These are phyloP conservation scores for Arthrobotrys conoides DNA, from an alignment of 2,329 filamentous ascomycete species.

Conservation along the genomic window DNA sequence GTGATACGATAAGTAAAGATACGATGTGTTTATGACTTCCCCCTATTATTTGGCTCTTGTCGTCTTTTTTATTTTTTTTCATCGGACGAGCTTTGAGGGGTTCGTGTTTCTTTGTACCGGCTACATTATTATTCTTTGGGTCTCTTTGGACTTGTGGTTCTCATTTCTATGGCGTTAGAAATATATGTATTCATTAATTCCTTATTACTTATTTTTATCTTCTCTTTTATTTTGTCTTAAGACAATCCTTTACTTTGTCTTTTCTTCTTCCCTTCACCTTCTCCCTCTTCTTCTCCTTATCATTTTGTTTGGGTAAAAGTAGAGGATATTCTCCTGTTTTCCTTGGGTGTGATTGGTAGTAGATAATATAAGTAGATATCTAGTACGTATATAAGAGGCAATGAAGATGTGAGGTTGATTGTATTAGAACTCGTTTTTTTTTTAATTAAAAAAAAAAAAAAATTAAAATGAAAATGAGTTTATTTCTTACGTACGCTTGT, in stretches of 20 bases:
- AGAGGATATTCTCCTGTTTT: constrained; percentile 6
- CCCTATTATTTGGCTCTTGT: neutral
- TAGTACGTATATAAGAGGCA: neutral
- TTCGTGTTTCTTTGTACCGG: constrained; percentile 4
- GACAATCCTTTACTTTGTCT: neutral
- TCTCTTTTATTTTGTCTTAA: too few species aligned
- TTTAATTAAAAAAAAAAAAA: too few species aligned
- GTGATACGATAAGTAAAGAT: constrained; percentile 26
- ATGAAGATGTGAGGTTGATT: neutral
- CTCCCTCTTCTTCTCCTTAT: too few species aligned
- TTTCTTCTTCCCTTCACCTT: neutral
- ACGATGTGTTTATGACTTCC: constrained; percentile 6
- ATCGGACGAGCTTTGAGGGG: neutral
- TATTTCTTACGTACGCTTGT: too few species aligned
- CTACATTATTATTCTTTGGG: constrained; percentile 10
- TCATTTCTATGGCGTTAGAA: neutral
- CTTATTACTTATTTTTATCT: neutral
- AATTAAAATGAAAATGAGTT: too few species aligned
- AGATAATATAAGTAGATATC: constrained; percentile 4
- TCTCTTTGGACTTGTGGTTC: neutral
- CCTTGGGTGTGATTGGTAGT: neutral
- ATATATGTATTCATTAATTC: constrained; percentile 5
- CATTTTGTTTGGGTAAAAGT: neutral
- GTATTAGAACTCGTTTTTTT: neutral
- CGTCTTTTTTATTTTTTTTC: neutral